phyloP scores from a whole-genome alignment of 2,329 filamentous ascomycete genomes.

The Tolypocladium guangdongense region DNA sequence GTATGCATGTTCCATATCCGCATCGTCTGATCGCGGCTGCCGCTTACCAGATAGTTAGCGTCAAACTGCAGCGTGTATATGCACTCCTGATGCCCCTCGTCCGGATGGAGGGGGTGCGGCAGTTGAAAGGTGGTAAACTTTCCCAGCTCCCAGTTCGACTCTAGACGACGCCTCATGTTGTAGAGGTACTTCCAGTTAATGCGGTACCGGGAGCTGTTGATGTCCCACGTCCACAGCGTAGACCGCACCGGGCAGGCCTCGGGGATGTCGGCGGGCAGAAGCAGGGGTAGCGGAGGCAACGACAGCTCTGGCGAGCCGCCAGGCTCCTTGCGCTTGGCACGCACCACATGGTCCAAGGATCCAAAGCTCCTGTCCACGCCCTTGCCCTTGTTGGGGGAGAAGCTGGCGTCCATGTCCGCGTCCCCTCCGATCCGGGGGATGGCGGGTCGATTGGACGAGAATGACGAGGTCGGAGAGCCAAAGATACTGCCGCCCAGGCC shows the following conservation, averaged over 20 bases:
- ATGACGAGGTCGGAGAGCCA: slow-evolving; percentile 20
- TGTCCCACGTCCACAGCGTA: slow-evolving; percentile 40
- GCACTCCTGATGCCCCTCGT: slow-evolving; percentile 83
- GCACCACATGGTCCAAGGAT: slow-evolving; percentile 14
- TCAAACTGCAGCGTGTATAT: slow-evolving; percentile 93
- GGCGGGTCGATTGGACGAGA: slow-evolving; percentile 15
- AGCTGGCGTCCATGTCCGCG: slow-evolving; percentile 16
- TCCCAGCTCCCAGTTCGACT: slow-evolving; percentile 84
- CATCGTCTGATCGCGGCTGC: slow-evolving; percentile 79
- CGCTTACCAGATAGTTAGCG: slow-evolving; percentile 78
- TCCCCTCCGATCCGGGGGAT: slow-evolving; percentile 15
- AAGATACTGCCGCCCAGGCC: slow-evolving; percentile 19
- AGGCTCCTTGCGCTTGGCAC: slow-evolving; percentile 26
- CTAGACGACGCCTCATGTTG: slow-evolving; percentile 71
- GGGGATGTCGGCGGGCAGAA: slow-evolving; percentile 14
- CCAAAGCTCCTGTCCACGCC: slow-evolving; percentile 17
- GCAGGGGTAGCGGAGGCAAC: slow-evolving; percentile 16
- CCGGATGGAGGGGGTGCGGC: slow-evolving; percentile 67
- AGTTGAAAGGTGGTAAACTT: slow-evolving; percentile 80
- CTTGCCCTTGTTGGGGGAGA: slow-evolving; percentile 13
- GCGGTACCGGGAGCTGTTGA: slow-evolving; percentile 38
- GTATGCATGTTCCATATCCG: slow-evolving; percentile 85
- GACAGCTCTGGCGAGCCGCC: slow-evolving; percentile 20
- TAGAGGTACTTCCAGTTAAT: slow-evolving; percentile 93
- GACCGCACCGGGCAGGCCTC: slow-evolving; percentile 27